Base-by-base conservation (phyloP, 1,284 basidiomycete species). In the Moesziomyces antarcticus region DNA sequence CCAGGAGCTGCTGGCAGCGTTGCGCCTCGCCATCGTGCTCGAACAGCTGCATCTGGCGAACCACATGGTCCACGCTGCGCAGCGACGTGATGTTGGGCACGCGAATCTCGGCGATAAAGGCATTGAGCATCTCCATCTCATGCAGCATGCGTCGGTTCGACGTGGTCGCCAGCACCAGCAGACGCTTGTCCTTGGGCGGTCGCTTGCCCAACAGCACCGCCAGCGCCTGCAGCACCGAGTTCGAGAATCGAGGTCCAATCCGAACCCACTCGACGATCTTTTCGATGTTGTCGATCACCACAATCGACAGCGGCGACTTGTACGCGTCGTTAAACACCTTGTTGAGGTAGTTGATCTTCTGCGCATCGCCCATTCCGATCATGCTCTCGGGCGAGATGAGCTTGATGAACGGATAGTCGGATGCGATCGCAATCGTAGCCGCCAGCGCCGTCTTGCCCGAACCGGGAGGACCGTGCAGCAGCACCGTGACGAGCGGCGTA, bases 341-440 rank as follows among this genome's bases (percentile, higher is more conserved):
- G 85, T 91, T 93, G 79, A 99, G 92, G 9, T 94, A 90, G 2
- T 90, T 88, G 56, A 99, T 92, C 87, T 99, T 99, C 83, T 94
- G 93, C 14, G 88, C 85, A 82, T 99, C 97, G 24, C 90, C 90
- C 85, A 90, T 96, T 9, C 97, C 97, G 60, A 99, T 93, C 96
- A 99, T 98, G 79, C 89, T 91, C 81, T 99, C 97, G 0, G 97
- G 93, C 16, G 94, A 93, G 72, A 99, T 90, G 51, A 99, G 89
- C 86, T 99, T 98, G 88, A 99, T 97, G 87, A 99, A 99, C 0
- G 97, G 97, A 85, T 92, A 99, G 69, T 91, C 88, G 14, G 96
- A 98, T 11, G 89, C 89, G 86, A 94, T 91, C 9, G 96, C 97
- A 61, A 99, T 97, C 9, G 93, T 93, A 4, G 94, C 97, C 5